phyloP scores from a whole-genome alignment of 331 rosid species.

The Erythrophleum ivorense region DNA sequence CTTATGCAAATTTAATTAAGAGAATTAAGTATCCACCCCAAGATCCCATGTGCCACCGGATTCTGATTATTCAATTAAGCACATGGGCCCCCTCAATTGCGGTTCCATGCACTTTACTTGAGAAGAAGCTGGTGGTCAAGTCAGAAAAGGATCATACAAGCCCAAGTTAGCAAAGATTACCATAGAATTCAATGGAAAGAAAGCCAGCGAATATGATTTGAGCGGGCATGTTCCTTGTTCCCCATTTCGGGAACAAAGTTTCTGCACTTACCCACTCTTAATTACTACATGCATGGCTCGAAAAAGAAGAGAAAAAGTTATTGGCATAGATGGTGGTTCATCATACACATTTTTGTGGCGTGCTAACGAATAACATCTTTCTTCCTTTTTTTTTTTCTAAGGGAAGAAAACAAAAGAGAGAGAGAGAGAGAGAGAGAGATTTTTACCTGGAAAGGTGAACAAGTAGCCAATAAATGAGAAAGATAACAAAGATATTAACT shows the following conservation, averaged over 20 bases:
- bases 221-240: constrained; percentile 26
- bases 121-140: too few species aligned
- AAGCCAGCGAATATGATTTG: background rate
- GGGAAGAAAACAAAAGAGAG: too few species aligned
- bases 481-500: background rate
- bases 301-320: background rate
- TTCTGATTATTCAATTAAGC: too few species aligned
- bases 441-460: background rate
- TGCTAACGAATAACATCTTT: background rate
- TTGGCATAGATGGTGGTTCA: background rate
- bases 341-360: background rate
- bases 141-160: constrained; percentile 29
- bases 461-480: background rate
- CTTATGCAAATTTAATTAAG: background rate
- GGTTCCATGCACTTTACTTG: background rate
- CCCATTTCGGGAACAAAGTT: constrained; percentile 37
- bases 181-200: constrained; percentile 31
- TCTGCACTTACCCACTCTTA: constrained; percentile 8
- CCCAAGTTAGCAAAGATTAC: constrained; percentile 13
- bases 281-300: background rate
- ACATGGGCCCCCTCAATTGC: background rate
- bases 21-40: constrained; percentile 27
- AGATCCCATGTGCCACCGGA: background rate
- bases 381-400: background rate
- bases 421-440: background rate